These are phyloP conservation scores for Laetiporus sulphureus DNA, from an alignment of 1,284 basidiomycete species.

Conservation along the genomic window DNA sequence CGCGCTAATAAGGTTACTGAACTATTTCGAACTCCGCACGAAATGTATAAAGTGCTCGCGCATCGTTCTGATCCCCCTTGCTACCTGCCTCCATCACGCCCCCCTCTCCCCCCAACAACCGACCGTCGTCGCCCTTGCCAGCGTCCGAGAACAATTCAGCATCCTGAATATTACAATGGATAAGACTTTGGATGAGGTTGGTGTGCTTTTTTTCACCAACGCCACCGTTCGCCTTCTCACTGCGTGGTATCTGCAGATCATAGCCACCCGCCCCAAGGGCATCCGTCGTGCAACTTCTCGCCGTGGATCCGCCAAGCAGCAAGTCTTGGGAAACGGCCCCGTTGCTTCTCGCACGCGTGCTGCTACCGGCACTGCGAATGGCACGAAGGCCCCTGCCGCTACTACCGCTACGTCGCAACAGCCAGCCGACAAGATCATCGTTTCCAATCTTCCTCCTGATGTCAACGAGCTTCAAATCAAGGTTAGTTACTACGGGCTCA, in stretches of 20 bases:
- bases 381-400: slow-evolving; percentile 31
- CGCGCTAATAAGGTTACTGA: slow-evolving; percentile 7
- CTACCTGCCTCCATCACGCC: slow-evolving; percentile 23
- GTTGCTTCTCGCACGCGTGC: slow-evolving; percentile 45
- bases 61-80: slow-evolving; percentile 15
- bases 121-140: slow-evolving; percentile 9
- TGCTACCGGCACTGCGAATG: slow-evolving; percentile 31
- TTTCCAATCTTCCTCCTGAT: slow-evolving; percentile 92
- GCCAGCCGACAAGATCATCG: slow-evolving; percentile 86
- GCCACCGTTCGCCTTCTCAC: slow-evolving; percentile 11
- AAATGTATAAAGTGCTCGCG: slow-evolving; percentile 13
- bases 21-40: slow-evolving; percentile 17
- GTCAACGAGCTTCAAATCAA: slow-evolving; percentile 93
- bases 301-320: slow-evolving; percentile 31
- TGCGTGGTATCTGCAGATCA: slow-evolving; percentile 51
- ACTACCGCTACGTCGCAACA: slow-evolving; percentile 29
- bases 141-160: slow-evolving; percentile 5
- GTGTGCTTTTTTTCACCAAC: slow-evolving; percentile 22
- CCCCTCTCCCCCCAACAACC: slow-evolving; percentile 3
- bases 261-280: slow-evolving; percentile 52
- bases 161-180: slow-evolving; percentile 45
- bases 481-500: slow-evolving; percentile 40
- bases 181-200: slow-evolving; percentile 86
- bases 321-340: slow-evolving; percentile 49
- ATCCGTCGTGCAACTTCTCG: slow-evolving; percentile 44